Conservation (phyloP, 2,329 filamentous ascomycete genomes). For the Rachicladosporium sp. region DNA sequence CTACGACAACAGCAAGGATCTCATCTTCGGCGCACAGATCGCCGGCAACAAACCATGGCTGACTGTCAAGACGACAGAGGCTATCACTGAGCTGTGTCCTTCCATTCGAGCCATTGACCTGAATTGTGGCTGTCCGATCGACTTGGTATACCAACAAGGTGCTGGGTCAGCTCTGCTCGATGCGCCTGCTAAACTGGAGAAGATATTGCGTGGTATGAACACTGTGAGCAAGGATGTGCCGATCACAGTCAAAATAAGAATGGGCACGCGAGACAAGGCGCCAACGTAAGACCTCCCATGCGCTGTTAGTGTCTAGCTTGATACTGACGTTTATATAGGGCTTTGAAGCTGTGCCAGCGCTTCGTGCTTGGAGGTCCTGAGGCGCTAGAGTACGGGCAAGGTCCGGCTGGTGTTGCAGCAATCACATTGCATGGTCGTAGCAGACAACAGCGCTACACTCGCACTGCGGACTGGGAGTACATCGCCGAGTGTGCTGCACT, state of each 20-base stretch:
- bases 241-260: slow-evolving; percentile 89
- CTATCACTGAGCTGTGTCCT: slow-evolving; percentile 63
- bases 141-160: slow-evolving; percentile 78
- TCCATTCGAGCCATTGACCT: slow-evolving; percentile 83
- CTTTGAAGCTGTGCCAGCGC: slow-evolving; percentile 67
- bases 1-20: slow-evolving; percentile 72
- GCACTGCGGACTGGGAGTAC: slow-evolving; percentile 86
- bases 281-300: no score
- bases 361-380: slow-evolving; percentile 71
- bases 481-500: slow-evolving; percentile 81
- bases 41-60: slow-evolving; percentile 86
- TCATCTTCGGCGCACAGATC: slow-evolving; percentile 87
- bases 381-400: slow-evolving; percentile 50
- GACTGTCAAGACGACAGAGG: slow-evolving; percentile 77
- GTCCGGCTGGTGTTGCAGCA: slow-evolving; percentile 78
- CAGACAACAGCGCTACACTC: slow-evolving; percentile 87
- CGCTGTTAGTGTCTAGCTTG: no score
- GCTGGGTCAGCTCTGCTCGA: slow-evolving; percentile 87
- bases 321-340: slow-evolving; percentile 24
- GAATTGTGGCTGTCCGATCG: slow-evolving; percentile 95
- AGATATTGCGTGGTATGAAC: slow-evolving; percentile 94
- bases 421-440: slow-evolving; percentile 89
- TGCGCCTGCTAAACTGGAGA: slow-evolving; percentile 73
- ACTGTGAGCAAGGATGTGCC: slow-evolving; percentile 79
- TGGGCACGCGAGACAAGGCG: slow-evolving; percentile 67